phyloP scores from a whole-genome alignment of 2,329 filamentous ascomycete species.

The Pestalotiopsis sp. region DNA sequence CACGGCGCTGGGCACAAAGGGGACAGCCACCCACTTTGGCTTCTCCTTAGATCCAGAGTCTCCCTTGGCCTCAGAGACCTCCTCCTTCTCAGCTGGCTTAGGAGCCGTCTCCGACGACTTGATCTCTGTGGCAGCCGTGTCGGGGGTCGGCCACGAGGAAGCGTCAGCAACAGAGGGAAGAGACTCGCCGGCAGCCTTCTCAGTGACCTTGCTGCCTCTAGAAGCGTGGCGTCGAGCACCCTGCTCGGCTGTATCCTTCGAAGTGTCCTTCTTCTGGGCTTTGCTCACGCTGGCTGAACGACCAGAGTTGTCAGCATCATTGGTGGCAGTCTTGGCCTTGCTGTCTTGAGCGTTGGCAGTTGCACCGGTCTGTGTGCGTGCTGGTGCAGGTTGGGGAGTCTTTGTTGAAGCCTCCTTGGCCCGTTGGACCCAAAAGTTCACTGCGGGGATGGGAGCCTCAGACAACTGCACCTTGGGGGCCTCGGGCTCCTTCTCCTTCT shows the following conservation, averaged over 20 bases:
- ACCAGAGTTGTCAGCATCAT: slow-evolving; percentile 5
- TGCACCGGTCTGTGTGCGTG: not conserved
- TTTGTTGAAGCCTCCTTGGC: slow-evolving; percentile 9
- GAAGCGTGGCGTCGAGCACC: slow-evolving; percentile 39
- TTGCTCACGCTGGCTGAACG: slow-evolving; percentile 33
- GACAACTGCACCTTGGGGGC: slow-evolving; percentile 66
- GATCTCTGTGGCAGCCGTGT: slow-evolving; percentile 73
- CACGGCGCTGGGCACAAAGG: slow-evolving; percentile 79
- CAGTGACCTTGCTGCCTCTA: slow-evolving; percentile 43
- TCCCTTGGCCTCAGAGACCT: slow-evolving; percentile 60
- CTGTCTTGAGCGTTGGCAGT: slow-evolving; percentile 19
- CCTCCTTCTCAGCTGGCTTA: slow-evolving; percentile 52
- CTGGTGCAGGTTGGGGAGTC: not conserved
- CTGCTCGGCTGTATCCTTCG: slow-evolving; percentile 40
- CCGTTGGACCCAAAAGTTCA: slow-evolving; percentile 87
- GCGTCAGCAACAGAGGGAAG: slow-evolving; percentile 73
- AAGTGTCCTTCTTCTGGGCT: slow-evolving; percentile 43
- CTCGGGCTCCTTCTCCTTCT: slow-evolving; percentile 60
- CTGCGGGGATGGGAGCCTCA: slow-evolving; percentile 77
- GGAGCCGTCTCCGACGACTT: slow-evolving; percentile 72
- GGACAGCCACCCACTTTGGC: slow-evolving; percentile 82
- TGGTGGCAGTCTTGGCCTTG: not conserved
- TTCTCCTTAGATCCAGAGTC: slow-evolving; percentile 60
- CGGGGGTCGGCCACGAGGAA: slow-evolving; percentile 86
- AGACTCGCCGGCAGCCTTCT: slow-evolving; percentile 30